Base-by-base conservation (phyloP, 1,284 basidiomycete species). In the Kwoniella shivajii region DNA sequence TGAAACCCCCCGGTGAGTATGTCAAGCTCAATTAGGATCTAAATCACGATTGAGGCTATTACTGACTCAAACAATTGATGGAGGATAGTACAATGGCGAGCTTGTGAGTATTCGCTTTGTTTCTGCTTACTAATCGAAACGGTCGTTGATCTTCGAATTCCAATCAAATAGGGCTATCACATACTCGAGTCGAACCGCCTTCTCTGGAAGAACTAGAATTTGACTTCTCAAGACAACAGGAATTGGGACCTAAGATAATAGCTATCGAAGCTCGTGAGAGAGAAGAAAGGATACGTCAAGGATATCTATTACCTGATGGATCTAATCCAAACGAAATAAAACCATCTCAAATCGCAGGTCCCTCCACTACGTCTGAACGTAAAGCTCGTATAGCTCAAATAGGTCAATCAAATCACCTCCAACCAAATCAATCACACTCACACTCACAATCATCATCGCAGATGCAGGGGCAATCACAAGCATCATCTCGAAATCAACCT, bases 201-300 rank as follows among this genome's bases (percentile, higher is more conserved):
- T 58, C 63, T 0, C 26, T 72, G 10, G 42, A 48, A 18, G 75
- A 77, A 52, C 65, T 77, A 13, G 55, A 66, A 47, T n/a, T 16
- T 0, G 75, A 77, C 50, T 52, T 48, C 5, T 30, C 31, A 10
- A 66, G 75, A 3, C 67, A 65, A 49, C 42, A 50, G 22, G 14
- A 47, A 10, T 66, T 77, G 1, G 34, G 41, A 26, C 61, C 63
- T 5, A 58, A 64, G 30, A 61, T 77, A 7, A 54, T 57, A 3
- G 65, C 58, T 0, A 77, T 77, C 31, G 75, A 73, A 57, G 62
- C 50, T 24, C 52, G 75, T 1, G 75, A 77, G 49, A 41, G 54
- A 14, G 70, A 57, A 27, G 75, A 77, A 50, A 50, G 75, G n/a
- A 77, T 77, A 14, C 54, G 63, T 30, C 75, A 77, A 50, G 75